Evolutionary conservation across 2,329 filamentous ascomycete genomes (phyloP), one percentile per base, ranked within the genome.

Genomic region (Aureobasidium sp.): DNA sequence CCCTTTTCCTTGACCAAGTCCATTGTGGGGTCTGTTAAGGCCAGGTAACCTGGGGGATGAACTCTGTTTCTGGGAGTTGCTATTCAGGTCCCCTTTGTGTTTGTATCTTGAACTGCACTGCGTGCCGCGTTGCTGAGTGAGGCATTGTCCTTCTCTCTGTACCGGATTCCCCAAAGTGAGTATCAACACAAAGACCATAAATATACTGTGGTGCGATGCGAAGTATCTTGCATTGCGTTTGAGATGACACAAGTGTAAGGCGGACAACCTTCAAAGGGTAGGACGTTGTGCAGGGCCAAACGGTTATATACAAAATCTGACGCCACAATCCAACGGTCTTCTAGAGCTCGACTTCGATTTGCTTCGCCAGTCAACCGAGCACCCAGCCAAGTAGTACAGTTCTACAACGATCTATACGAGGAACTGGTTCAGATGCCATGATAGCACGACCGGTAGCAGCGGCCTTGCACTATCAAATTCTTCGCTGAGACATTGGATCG

Each of bases 291-390:
- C 17, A 39, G 42, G 15, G 14, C 35, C 14, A 0, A 59, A 59
- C 56, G 56, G 40, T 49, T 31, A 49, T 59, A 59, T 49, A 19
- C 3, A 59, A 42, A 49, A 39, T 40, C 24, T 17, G 24, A 59
- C 56, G 56, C 56, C 42, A 40, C 44, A 5, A 14, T 1, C 31
- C 14, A 59, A 59, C 56, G 56, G 56, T 40, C 35, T 59, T 59
- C 56, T 42, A 49, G 56, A 59, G 44, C 45, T 31, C 24, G 22
- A 29, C 33, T 12, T 44, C 29, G 3, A 49, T 40, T 22, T 12
- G 33, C 17, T 31, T 31, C 15, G 17, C 5, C 42, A 24, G 11
- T 11, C n/a, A 31, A 5, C 19, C 33, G 8, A 12, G 15, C 4
- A 40, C n/a, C 31, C 15, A 19, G 22, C 19, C 45, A 40, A 31